Base-by-base conservation (phyloP, 2,329 filamentous ascomycete genomes). In the Tolypocladium sp. region DNA sequence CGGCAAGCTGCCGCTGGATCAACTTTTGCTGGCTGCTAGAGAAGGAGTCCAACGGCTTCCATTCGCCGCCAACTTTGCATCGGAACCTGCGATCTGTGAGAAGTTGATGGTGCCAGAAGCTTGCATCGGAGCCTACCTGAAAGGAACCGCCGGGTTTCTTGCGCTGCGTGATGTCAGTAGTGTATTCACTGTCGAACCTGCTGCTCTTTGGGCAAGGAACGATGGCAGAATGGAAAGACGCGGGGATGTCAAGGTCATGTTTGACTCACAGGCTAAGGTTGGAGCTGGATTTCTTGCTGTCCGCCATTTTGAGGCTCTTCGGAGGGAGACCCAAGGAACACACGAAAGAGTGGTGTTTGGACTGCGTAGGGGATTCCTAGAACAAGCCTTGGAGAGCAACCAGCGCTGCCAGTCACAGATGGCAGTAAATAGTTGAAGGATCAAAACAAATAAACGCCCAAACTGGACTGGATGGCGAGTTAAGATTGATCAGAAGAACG, bases 61-160 rank as follows among this genome's bases (percentile, higher is more conserved):
- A 75, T 58, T 76, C 73, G n/a, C 67, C 65, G 4, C 74, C 74
- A 22, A 69, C 62, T 37, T 70, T 68, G 66, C 74, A 76, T 25
- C 70, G 67, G 56, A 67, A 73, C 40, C 72, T 74, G 51, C 7
- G 17, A 35, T 2, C 12, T n/a, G 54, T 56, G 25, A 56, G 35
- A 22, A n/a, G 10, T 8, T 20, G 30, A 20, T 53, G 15, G 1
- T 56, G 13, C 2, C 13, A 17, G 10, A 10, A 33, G 49, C 5
- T 22, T 8, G 20, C 20, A 3, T 4, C 2, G 49, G 6, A 22
- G 33, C 30, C 17, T 53, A 53, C 49, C 20, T 53, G 49, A 8
- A 30, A 12, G 30, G 49, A 13, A 22, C 9, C 20, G 30, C 20
- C 49, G 20, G 49, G 10, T 6, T 10, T 9, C 5, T 53, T 5